Evolutionary conservation across 352 stramenopile genomes (phyloP), one percentile per base, ranked within the genome.

Genomic region (Globisporangium radiosum): DNA sequence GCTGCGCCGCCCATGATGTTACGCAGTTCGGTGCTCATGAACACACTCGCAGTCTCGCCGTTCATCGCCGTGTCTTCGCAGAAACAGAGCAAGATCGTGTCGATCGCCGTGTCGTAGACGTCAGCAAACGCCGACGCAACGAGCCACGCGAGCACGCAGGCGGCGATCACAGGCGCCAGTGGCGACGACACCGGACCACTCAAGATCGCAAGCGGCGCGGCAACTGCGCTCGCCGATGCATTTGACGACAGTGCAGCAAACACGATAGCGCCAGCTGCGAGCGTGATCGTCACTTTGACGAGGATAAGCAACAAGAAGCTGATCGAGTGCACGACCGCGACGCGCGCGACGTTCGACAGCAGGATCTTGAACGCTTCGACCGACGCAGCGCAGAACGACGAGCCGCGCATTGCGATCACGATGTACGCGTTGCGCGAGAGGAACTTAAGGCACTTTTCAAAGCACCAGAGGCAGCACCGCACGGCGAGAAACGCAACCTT

Each of bases 361-460:
- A 99, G 96, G 40, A 99, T 94, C 42, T 95, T 94, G 61, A 95
- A 94, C 11, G 94, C 94, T 51, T 96, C 77, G 56, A 96, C 85
- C n/a, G 95, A 96, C 0, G 94, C 90, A 11, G 79, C 68, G 67
- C 86, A 95, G 61, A 96, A 96, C 7, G 76, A 89, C 51, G 63
- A 73, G n/a, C 84, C 81, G 36, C 84, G 74, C 69, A 90, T 90
- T 19, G 84, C 85, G 61, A 95, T 84, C 44, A 94, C 56, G 50
- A 98, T 97, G 71, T 97, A 98, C 13, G 90, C 88, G 78, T 99
- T 99, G 68, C 96, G 97, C 68, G 96, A 98, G 38, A 99, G 70
- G 64, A 99, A 99, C 65, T 98, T 97, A 68, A 99, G 88, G 63
- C 92, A 97, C 63, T 97, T 98, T 55, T 96, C 84, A 51, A 96